These are phyloP conservation scores for Acorus calamus DNA, from an alignment of 106 monocot species.

Conservation along the genomic window DNA sequence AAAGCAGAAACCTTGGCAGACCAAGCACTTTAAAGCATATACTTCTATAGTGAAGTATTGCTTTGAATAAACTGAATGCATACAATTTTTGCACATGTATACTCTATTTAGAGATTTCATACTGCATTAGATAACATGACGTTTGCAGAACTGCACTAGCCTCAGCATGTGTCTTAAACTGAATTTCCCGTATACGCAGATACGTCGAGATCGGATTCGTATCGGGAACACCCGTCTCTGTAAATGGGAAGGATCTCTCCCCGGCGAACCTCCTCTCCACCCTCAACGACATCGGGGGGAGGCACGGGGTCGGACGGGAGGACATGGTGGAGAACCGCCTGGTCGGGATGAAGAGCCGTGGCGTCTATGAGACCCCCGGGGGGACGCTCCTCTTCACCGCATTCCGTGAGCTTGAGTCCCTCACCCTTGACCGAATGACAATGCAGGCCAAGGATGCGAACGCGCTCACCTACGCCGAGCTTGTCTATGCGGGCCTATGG, in stretches of 20 bases:
- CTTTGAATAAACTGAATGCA: no score
- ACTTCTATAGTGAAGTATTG: no score
- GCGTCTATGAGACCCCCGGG: conserved; percentile 93
- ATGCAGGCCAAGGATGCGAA: conserved; percentile 65
- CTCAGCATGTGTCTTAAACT: no score
- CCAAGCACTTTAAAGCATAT: no score
- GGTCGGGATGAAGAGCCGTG: conserved; percentile 95
- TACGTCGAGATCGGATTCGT: conserved; percentile 76
- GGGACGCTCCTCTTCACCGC: conserved; percentile 75
- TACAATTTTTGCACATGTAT: no score
- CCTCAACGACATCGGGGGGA: conserved; percentile 72
- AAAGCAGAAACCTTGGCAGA: no score
- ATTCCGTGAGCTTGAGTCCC: conserved; percentile 68
- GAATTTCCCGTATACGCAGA: conserved; percentile 22
- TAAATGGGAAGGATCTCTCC: conserved; percentile 63
- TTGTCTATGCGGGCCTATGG: conserved; percentile 90
- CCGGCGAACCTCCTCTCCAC: conserved; percentile 62
- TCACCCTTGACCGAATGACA: conserved; percentile 76
- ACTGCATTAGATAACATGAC: no score
- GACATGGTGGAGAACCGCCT: conserved; percentile 98
- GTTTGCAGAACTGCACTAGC: no score
- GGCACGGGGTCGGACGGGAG: conserved; percentile 70
- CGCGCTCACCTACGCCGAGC: conserved; percentile 84
- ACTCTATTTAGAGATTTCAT: no score
- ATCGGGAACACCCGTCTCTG: conserved; percentile 57